These are phyloP conservation scores for Chlamydomonas schloesseri DNA, from an alignment of 139 green algal species.

Conservation along the genomic window DNA sequence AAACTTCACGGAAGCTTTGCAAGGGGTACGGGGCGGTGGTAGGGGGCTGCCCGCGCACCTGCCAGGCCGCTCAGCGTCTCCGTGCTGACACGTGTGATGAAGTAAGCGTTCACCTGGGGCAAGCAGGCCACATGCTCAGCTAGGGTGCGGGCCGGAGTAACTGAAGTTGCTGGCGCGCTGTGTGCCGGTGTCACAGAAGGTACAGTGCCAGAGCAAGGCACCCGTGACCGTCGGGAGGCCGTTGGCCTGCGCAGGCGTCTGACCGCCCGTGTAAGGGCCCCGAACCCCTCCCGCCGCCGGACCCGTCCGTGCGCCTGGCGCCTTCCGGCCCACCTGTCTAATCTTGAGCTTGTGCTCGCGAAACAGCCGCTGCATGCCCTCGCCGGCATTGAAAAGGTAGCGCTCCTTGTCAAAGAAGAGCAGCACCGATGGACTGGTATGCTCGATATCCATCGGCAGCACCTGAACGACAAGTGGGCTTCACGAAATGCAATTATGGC, in stretches of 20 bases:
- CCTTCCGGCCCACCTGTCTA: slow-evolving; percentile 53
- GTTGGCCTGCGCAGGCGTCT: no score
- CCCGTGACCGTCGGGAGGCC: no score
- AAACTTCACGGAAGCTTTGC: no score
- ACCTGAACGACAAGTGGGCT: slow-evolving; percentile 26
- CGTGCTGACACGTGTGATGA: slow-evolving; percentile 78
- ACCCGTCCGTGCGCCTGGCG: not conserved
- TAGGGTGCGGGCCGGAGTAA: no score
- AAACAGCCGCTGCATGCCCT: slow-evolving; percentile 93
- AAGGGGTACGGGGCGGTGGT: no score
- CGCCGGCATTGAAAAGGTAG: slow-evolving; percentile 96
- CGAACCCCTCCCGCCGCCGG: no score
- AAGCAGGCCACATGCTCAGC: no score
- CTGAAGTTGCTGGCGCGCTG: no score
- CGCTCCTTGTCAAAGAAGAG: slow-evolving; percentile 93
- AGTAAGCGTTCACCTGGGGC: slow-evolving; percentile 63
- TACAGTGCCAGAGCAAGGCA: no score
- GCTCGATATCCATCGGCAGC: slow-evolving; percentile 69
- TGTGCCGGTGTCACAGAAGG: no score
- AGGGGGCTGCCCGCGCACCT: no score
- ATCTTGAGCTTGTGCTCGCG: slow-evolving; percentile 89
- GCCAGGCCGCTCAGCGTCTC: slow-evolving; percentile 88
- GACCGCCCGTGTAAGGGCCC: not conserved
- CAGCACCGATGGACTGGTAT: slow-evolving; percentile 84
- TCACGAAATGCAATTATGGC: not conserved